phyloP scores from a whole-genome alignment of 2,329 filamentous ascomycete genomes.

The Fusarium graminum region DNA sequence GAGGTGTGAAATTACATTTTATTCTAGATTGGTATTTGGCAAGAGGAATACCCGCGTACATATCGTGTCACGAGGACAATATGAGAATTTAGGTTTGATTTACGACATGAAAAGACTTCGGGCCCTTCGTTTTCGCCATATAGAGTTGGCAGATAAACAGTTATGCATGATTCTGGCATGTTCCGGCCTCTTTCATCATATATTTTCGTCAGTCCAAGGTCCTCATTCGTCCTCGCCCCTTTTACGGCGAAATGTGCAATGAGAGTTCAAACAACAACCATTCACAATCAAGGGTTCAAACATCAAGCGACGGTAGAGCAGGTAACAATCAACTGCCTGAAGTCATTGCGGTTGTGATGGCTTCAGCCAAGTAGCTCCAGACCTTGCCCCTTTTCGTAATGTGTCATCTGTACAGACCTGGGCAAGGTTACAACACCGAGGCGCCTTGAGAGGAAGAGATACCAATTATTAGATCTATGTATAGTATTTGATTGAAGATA shows the following conservation, averaged over 20 bases:
- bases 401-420: background rate
- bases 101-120: background rate
- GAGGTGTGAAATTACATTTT: constrained; percentile 39
- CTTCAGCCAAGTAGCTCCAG: constrained; percentile 7
- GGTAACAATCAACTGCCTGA: background rate
- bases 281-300: background rate
- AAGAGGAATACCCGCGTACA: constrained; percentile 39
- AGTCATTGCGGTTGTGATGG: constrained; percentile 12
- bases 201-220: constrained; percentile 2
- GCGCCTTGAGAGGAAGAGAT: too few relatives aligned
- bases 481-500: too few relatives aligned
- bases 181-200: background rate
- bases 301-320: background rate
- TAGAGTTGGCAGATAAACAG: background rate
- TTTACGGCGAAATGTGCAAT: constrained; percentile 31
- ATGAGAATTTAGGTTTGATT: constrained; percentile 32
- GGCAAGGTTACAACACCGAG: too few relatives aligned
- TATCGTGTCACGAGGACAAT: constrained; percentile 20
- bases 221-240: constrained; percentile 37
- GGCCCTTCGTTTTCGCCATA: background rate
- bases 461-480: too few relatives aligned
- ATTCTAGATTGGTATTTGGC: constrained; percentile 39
- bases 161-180: constrained; percentile 6
- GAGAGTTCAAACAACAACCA: constrained; percentile 23
- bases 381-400: background rate